These are phyloP conservation scores for Neurospora sp. DNA, from an alignment of 495 filamentous ascomycete genomes.

Conservation along the genomic window DNA sequence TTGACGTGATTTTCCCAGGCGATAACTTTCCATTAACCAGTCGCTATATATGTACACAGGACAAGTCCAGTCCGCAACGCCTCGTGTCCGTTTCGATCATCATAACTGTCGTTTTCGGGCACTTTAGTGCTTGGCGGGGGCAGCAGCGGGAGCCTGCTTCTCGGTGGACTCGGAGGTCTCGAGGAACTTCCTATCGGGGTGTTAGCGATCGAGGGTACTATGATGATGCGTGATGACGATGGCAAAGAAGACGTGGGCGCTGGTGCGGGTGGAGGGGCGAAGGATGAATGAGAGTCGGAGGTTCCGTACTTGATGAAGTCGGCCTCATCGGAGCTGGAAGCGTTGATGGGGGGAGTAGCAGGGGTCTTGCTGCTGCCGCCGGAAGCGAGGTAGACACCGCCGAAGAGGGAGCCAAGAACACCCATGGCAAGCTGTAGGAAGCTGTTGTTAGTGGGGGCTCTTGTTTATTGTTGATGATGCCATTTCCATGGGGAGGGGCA, in stretches of 20 bases:
- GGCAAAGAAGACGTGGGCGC: neutral
- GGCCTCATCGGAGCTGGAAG: conserved; percentile 84
- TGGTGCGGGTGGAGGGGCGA: neutral
- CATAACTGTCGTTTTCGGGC: conserved; percentile 8
- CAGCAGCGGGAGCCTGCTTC: conserved; percentile 39
- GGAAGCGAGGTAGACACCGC: conserved; percentile 41
- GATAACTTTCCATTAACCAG: conserved; percentile 10
- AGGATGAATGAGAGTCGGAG: conserved; percentile 1
- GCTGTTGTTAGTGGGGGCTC: neutral
- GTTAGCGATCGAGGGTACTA: conserved; percentile 16
- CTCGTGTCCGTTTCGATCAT: neutral
- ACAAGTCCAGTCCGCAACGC: conserved; percentile 2
- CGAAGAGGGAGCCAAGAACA: conserved; percentile 60
- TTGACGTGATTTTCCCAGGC: conserved; percentile 2
- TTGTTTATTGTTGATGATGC: neutral
- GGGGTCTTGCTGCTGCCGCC: conserved; percentile 56
- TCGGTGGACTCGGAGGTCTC: conserved; percentile 60
- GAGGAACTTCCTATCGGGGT: conserved; percentile 58
- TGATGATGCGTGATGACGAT: neutral
- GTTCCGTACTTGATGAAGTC: conserved; percentile 87
- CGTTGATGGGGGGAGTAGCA: conserved; percentile 72
- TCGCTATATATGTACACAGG: conserved; percentile 21
- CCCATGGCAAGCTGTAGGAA: conserved; percentile 69
- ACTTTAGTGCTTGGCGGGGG: conserved; percentile 44
- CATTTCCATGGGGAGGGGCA: conserved; percentile 17